Evolutionary conservation across 2,329 filamentous ascomycete genomes (phyloP).

Genomic region (Penicillium digitatum): DNA sequence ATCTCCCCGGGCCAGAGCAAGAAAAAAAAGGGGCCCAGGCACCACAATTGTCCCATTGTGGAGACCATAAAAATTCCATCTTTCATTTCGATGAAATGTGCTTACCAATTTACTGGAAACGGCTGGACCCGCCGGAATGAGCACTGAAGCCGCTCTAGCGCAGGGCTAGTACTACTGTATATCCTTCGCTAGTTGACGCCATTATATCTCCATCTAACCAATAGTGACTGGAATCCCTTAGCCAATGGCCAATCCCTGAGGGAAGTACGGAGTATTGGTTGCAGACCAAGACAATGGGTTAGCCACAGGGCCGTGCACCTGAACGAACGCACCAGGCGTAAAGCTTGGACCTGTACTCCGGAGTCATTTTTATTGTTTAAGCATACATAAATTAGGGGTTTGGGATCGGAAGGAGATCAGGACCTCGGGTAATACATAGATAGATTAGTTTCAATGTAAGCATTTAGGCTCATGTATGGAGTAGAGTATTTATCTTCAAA

Average conservation of each 20-base stretch:
- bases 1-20: background rate
- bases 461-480: background rate
- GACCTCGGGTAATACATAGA: background rate
- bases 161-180: background rate
- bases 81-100: conserved; percentile 1
- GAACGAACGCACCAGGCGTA: background rate
- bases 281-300: background rate
- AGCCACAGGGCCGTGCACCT: conserved; percentile 4
- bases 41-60: background rate
- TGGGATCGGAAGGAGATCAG: background rate
- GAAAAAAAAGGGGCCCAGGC: conserved; percentile 3
- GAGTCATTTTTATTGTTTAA: background rate
- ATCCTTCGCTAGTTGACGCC: background rate
- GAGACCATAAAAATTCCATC: too few species aligned
- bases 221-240: background rate
- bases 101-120: background rate
- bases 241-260: background rate
- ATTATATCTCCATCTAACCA: background rate
- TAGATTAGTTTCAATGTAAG: background rate
- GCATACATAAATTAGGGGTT: background rate
- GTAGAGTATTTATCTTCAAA: background rate
- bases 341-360: conserved; percentile 1
- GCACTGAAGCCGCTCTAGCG: background rate
- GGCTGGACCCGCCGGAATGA: conserved; percentile 1
- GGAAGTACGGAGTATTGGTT: background rate